Evolutionary conservation across 179 eudicot species (phyloP).

Genomic region (Carnegiea gigantea): DNA sequence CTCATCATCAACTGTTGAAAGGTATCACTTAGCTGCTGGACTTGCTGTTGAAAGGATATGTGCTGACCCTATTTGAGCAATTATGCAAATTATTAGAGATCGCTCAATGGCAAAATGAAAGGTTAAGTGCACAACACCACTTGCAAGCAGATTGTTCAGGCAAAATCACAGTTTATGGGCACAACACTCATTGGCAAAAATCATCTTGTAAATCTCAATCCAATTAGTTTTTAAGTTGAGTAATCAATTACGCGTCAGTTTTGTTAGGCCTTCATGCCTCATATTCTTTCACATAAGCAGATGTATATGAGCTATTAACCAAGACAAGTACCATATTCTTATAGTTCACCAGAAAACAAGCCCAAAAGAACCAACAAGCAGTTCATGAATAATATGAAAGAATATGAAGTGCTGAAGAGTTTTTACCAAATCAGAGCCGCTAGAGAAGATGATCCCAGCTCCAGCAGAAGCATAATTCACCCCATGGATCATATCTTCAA

Average conservation of each 20-base stretch:
- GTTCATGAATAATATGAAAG: too few species aligned
- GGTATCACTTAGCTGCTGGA: conserved; percentile 78
- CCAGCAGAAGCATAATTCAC: conserved; percentile 97
- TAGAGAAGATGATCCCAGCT: conserved; percentile 82
- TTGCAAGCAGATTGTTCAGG: too few species aligned
- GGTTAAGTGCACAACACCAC: background rate
- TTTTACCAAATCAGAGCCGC: conserved; percentile 83
- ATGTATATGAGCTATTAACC: too few species aligned
- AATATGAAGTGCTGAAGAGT: background rate
- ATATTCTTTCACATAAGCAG: too few species aligned
- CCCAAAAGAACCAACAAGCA: too few species aligned
- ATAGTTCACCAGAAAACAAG: too few species aligned
- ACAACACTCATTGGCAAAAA: too few species aligned
- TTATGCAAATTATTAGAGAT: background rate
- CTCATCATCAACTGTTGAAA: conserved; percentile 60
- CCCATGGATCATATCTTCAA: conserved; percentile 71
- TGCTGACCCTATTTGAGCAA: conserved; percentile 63
- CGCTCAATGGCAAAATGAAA: background rate
- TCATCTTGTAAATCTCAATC: too few species aligned
- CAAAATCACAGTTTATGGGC: too few species aligned
- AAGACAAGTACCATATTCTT: background rate
- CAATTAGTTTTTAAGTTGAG: too few species aligned
- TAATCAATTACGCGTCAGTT: background rate
- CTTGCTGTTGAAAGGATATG: conserved; percentile 74
- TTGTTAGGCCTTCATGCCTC: background rate